phyloP scores from a whole-genome alignment of 805 yeast genomes.

The Ogataea kodamae region DNA sequence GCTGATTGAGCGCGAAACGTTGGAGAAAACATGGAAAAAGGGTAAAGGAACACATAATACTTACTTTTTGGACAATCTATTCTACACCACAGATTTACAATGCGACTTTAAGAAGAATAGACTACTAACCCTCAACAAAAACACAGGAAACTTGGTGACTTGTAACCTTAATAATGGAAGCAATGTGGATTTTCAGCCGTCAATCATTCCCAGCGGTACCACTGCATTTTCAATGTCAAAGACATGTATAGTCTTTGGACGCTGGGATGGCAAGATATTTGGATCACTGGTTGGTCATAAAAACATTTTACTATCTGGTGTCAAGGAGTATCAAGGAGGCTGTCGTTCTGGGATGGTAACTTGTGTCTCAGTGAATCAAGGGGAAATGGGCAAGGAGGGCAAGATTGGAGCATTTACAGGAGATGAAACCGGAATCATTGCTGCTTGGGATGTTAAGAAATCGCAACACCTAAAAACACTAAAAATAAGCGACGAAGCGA shows the following conservation, averaged over 20 bases:
- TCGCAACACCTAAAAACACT: conserved; percentile 12
- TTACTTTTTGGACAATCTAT: conserved; percentile 18
- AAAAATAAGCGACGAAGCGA: conserved; percentile 15
- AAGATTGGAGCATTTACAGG: conserved; percentile 31
- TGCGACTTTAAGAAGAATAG: conserved; percentile 27
- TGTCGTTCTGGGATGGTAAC: conserved; percentile 26
- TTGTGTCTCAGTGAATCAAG: conserved; percentile 18
- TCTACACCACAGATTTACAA: conserved; percentile 25
- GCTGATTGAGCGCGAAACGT: conserved; percentile 38
- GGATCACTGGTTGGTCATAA: conserved; percentile 27
- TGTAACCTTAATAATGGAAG: conserved; percentile 26
- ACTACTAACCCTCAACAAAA: conserved; percentile 24
- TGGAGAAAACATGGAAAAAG: conserved; percentile 38
- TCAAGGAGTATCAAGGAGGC: conserved; percentile 18
- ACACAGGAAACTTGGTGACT: conserved; percentile 25
- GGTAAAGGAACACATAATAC: conserved; percentile 26
- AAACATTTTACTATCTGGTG: conserved; percentile 23
- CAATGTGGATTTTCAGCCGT: conserved; percentile 19
- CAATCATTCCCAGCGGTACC: conserved; percentile 30
- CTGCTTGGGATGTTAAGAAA: conserved; percentile 33
- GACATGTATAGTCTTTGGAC: conserved; percentile 29
- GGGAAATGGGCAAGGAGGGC: conserved; percentile 25
- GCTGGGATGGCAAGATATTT: conserved; percentile 34
- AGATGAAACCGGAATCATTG: conserved; percentile 29
- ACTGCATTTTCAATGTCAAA: conserved; percentile 29